Evolutionary conservation across 2,329 filamentous ascomycete species (phyloP), one percentile per base, ranked within the genome.

Genomic region (Juglanconis oblonga): DNA sequence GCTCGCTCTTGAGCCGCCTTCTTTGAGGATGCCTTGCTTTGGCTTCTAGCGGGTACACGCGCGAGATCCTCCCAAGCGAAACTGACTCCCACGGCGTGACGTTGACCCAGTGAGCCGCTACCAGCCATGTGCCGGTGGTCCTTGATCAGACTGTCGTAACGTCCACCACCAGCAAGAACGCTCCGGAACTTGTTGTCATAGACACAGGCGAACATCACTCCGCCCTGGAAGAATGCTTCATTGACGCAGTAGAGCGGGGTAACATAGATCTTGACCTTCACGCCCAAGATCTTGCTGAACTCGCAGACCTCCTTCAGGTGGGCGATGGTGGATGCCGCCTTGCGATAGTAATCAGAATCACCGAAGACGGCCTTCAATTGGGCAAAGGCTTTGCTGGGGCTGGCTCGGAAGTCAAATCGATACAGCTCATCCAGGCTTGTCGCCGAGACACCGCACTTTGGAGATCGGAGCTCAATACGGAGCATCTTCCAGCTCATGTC

Each of bases 401-500:
- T 80, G 62, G 84, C 83, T 77, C 91, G 84, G 73, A 97, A 98
- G 71, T 99, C 93, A 71, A 98, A 99, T 5, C 88, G 87, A 66
- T 91, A 86, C 59, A 99, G 80, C 68, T 97, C 94, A 67, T 97
- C 93, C 51, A 99, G 82, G 48, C 91, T 96, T 3, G 93, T 97
- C 11, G 91, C 90, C 3, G 93, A 90, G 17, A 97, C 84, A 2
- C 92, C 92, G 42, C 96, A 85, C 17, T 88, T 75, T 3, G 91
- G 86, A n/a, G 89, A 90, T 44, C 93, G 87, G 57, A 99, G 81
- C 68, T 97, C 91, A 55, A 84, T 86, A 56, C 90, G 84, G 59
- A 97, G 89, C 70, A 92, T 93, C 65, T 89, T 85, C 89, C 93
- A 97, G 0, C 87, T 91, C 72, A 84, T 87, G 62, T 88, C 87